A percentile compares a stretch with the other conserved stretches of the same genome.
These are phyloP conservation scores for Lyophyllum decastes DNA, from an alignment of 768 basidiomycete genomes.

Conservation along the genomic window DNA sequence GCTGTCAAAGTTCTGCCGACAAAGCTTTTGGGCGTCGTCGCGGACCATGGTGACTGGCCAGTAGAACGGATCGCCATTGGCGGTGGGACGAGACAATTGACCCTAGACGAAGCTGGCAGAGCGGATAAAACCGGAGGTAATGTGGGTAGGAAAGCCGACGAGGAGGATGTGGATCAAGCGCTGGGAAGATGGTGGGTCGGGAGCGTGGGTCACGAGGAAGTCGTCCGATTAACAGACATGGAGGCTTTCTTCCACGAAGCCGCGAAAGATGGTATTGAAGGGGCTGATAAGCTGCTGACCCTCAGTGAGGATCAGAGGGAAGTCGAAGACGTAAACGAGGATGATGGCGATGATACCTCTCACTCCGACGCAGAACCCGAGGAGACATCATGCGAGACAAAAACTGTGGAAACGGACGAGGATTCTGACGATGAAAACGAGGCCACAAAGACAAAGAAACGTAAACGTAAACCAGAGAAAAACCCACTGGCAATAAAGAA, in stretches of 20 bases:
- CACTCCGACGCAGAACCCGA: constrained; percentile 26
- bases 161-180: constrained; percentile 15
- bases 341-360: constrained; percentile 25
- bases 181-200: constrained; percentile 77
- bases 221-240: constrained; percentile 82
- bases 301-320: constrained; percentile 31
- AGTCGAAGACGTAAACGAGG: constrained; percentile 31
- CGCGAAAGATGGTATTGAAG: neutral
- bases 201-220: constrained; percentile 89
- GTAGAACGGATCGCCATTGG: constrained; percentile 82
- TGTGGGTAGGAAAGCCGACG: constrained; percentile 13
- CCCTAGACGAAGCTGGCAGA: constrained; percentile 25
- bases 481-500: constrained; percentile 48
- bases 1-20: constrained; percentile 88
- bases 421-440: constrained; percentile 24
- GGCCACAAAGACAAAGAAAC: constrained; percentile 42
- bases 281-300: neutral
- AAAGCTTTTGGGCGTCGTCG: constrained; percentile 86
- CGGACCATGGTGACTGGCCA: constrained; percentile 90
- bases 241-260: constrained; percentile 61
- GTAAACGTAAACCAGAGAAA: constrained; percentile 58
- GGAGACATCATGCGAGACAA: constrained; percentile 16
- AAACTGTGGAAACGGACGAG: constrained; percentile 17
- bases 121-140: constrained; percentile 5
- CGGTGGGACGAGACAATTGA: constrained; percentile 33